Evolutionary conservation across 192 early-diverging fungal genomes (phyloP), one percentile per base, ranked within the genome.

Genomic region (Entomortierella lignicola): DNA sequence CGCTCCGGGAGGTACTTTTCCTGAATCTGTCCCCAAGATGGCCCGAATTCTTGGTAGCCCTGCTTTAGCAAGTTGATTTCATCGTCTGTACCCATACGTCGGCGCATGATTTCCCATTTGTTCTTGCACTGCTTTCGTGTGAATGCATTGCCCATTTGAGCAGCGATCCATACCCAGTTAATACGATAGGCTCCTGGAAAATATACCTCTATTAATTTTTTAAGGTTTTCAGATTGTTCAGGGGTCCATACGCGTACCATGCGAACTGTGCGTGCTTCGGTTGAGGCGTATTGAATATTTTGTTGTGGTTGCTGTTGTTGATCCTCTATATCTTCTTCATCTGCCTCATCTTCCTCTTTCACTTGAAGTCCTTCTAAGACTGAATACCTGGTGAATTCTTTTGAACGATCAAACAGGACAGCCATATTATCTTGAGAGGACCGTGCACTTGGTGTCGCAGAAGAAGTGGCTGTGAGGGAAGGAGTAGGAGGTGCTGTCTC

Each of bases 121-220:
- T 79, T 79, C 57, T 79, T 79, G 63, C 75, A 79, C 32, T 79
- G 75, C 41, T 79, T 79, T 15, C 75, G 32, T 10, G 75, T 79
- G 34, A 79, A 79, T 23, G 55, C 48, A 25, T 79, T 79, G 0
- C 75, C 75, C 67, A 79, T 70, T 42, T 79, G 75, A 11, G 75
- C 65, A 5, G 75, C 75, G 2, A 79, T 67, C 75, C 75, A 79
- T 18, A 70, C 75, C 75, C 75, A 79, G 57, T 79, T 79, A 27
- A 79, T 79, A 15, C 75, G 66, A 39, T 79, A 79, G 0, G 75
- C 55, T 4, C 75, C 75, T 0, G 75, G 75, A n/a, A 79, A 79
- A 30, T 69, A 66, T n/a, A 79, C 52, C 31, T 79, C 75, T 29
- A 79, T 65, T 18, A 79, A 56, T 25, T 69, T 66, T 39, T 70